Evolutionary conservation across 768 basidiomycete genomes (phyloP).

Genomic region (Roridomyces roridus): DNA sequence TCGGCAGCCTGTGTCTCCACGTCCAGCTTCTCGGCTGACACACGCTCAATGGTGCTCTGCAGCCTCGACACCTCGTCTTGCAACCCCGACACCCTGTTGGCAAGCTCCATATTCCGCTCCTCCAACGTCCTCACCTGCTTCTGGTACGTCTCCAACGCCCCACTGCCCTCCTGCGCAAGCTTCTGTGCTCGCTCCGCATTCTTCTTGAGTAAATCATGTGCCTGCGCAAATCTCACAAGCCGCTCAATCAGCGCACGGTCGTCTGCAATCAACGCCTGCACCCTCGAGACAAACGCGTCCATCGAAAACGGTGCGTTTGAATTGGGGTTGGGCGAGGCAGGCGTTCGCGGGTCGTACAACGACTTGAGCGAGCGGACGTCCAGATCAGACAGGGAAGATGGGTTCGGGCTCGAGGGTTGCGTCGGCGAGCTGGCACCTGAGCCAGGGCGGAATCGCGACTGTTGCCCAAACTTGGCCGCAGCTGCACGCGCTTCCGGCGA

Average conservation of each 20-base stretch:
- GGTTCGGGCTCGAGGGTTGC: slow-evolving; percentile 32
- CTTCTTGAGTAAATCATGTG: slow-evolving; percentile 89
- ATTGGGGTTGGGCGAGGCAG: slow-evolving; percentile 31
- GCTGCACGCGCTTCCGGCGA: slow-evolving; percentile 82
- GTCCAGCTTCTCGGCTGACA: slow-evolving; percentile 66
- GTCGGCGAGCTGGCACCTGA: slow-evolving; percentile 46
- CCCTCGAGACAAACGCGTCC: slow-evolving; percentile 77
- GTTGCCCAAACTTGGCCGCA: slow-evolving; percentile 61
- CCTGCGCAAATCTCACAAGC: slow-evolving; percentile 83
- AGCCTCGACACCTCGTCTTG: slow-evolving; percentile 70
- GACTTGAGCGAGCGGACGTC: slow-evolving; percentile 87
- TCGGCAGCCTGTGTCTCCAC: slow-evolving; percentile 73
- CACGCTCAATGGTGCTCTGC: slow-evolving; percentile 64
- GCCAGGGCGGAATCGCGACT: slow-evolving; percentile 55
- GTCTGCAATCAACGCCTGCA: slow-evolving; percentile 83
- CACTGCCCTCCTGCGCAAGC: slow-evolving; percentile 81
- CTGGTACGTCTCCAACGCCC: slow-evolving; percentile 87
- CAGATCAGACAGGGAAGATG: slow-evolving; percentile 75
- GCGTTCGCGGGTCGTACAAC: slow-evolving; percentile 62
- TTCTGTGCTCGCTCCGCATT: slow-evolving; percentile 93
- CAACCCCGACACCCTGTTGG: slow-evolving; percentile 61
- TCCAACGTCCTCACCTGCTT: slow-evolving; percentile 84
- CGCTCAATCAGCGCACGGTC: slow-evolving; percentile 86
- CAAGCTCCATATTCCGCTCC: slow-evolving; percentile 66
- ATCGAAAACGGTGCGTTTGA: slow-evolving; percentile 61